Conservation (phyloP, 768 basidiomycete species). For the Obba rivulosa region DNA sequence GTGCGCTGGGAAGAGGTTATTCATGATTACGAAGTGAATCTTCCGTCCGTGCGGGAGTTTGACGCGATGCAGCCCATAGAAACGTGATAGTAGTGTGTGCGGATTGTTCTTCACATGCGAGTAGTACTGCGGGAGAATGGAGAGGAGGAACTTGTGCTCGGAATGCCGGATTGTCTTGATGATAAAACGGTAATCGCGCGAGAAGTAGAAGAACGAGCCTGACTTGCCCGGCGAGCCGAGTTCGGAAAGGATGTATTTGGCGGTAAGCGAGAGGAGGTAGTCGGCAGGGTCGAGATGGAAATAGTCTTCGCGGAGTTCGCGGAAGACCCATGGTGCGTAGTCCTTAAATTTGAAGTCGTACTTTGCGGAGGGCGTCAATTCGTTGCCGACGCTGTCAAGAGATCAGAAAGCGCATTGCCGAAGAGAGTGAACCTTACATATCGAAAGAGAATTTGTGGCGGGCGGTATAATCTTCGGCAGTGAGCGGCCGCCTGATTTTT, state of each 20-base stretch:
- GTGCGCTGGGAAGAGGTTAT: slow-evolving; percentile 97
- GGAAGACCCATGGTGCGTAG: slow-evolving; percentile 97
- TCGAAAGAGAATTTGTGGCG: slow-evolving; percentile 96
- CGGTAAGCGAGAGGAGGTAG: slow-evolving; percentile 93
- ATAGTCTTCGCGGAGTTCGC: slow-evolving; percentile 87
- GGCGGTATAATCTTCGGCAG: slow-evolving; percentile 81
- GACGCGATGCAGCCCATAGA: slow-evolving; percentile 96
- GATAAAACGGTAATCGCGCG: slow-evolving; percentile 97
- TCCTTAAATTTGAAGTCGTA: slow-evolving; percentile 99
- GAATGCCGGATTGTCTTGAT: slow-evolving; percentile 97
- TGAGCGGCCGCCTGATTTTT: slow-evolving; percentile 82
- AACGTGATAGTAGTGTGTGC: slow-evolving; percentile 87
- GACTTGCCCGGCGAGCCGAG: slow-evolving; percentile 98
- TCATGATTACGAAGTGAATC: slow-evolving; percentile 99
- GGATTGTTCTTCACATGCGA: slow-evolving; percentile 85
- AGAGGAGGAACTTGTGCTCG: slow-evolving; percentile 90
- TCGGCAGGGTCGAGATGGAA: slow-evolving; percentile 97
- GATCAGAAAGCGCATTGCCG: slow-evolving; percentile 4
- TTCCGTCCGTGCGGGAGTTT: slow-evolving; percentile 91
- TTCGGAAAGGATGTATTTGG: slow-evolving; percentile 96
- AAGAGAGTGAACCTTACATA: slow-evolving; percentile 52
- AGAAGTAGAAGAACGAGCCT: slow-evolving; percentile 99
- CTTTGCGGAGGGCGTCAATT: slow-evolving; percentile 93
- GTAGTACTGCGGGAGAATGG: slow-evolving; percentile 80
- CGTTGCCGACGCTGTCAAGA: slow-evolving; percentile 78